A percentile compares a stretch with the other conserved stretches of the same genome.
Evolutionary conservation across 495 filamentous ascomycete genomes (phyloP).

Genomic region (Penicillium roqueforti): DNA sequence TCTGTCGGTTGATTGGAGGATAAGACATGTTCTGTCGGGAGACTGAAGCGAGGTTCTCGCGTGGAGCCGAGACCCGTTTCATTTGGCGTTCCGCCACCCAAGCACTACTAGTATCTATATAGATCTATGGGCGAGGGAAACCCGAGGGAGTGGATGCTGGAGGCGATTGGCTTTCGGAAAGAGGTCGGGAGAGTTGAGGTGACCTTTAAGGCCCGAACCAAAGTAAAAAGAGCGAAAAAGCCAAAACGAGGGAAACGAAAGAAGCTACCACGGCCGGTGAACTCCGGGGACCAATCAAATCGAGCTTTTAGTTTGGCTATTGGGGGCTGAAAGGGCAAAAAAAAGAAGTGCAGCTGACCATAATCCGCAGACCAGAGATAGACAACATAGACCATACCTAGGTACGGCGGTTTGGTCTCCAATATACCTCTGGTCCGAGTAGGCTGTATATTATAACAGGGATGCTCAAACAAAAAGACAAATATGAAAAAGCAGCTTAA

Average conservation of each 20-base stretch:
- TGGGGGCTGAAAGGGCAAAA: conserved; percentile 12
- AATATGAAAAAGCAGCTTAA: neutral
- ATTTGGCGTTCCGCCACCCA: neutral
- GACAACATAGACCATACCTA: neutral
- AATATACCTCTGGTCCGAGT: neutral
- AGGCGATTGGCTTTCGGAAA: conserved; percentile 12
- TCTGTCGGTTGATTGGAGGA: neutral
- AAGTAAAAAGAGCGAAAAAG: no score
- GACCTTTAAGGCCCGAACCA: conserved; percentile 1
- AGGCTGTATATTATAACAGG: neutral
- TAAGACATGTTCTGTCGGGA: neutral
- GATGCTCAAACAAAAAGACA: neutral
- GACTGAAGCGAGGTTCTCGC: neutral
- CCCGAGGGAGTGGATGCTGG: conserved; percentile 5
- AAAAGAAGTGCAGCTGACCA: neutral
- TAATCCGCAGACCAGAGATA: neutral
- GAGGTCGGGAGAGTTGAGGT: neutral
- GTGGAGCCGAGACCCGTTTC: conserved; percentile 1
- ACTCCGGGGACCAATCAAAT: conserved; percentile 1
- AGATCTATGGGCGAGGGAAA: no score
- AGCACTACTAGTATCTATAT: no score
- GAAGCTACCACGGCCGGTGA: conserved; percentile 4
- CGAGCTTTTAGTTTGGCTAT: neutral
- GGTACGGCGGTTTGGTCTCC: neutral
- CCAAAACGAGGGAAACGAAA: neutral